Evolutionary conservation across 768 basidiomycete species (phyloP), one percentile per base, ranked within the genome.

Genomic region (Cubamyces lactineus): DNA sequence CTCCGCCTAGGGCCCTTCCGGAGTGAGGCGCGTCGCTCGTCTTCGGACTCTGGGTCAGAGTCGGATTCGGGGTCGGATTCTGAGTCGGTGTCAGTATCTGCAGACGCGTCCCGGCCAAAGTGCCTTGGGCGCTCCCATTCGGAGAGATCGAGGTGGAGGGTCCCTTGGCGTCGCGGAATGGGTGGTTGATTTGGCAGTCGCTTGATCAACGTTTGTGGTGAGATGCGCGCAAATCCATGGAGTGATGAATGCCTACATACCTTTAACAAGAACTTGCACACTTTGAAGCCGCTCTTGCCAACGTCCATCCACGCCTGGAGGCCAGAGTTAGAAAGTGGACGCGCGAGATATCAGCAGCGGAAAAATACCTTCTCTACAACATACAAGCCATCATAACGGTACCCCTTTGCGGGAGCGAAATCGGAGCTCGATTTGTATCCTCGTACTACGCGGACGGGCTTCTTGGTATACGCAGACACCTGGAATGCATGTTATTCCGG

Each of bases 371-470:
- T 21, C 13, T 60, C 56, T 0, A 69, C 68, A 9, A 39, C 16
- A 26, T 69, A 69, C 6, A 69, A 59, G 0, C 68, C 68, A 42
- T 69, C 68, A 38, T 69, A 69, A 12, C 68, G 61, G 40, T 65
- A 69, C 15, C 68, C 66, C 24, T 56, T 19, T 0, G 52, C 45
- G 4, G 68, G 68, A 0, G 68, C 68, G 16, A 34, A 69, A 17
- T 62, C 56, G 3, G 68, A 66, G 8, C 53, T 59, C 1, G 61
- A 54, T 5, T 60, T 62, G 47, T 43, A 60, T 16, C 66, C 63
- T 17, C 68, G 59, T 1, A 69, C 39, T 6, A 69, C 68, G 1
- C 68, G 65, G 1, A 69, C 65, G 12, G 68, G 68, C 47, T 62
- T 63, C 57, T 55, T 43, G 1, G 63, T 67, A 1, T 23, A 23